These are phyloP conservation scores for Arthrobotrys sphaeroides DNA, from an alignment of 2,329 filamentous ascomycete species.

Conservation along the genomic window DNA sequence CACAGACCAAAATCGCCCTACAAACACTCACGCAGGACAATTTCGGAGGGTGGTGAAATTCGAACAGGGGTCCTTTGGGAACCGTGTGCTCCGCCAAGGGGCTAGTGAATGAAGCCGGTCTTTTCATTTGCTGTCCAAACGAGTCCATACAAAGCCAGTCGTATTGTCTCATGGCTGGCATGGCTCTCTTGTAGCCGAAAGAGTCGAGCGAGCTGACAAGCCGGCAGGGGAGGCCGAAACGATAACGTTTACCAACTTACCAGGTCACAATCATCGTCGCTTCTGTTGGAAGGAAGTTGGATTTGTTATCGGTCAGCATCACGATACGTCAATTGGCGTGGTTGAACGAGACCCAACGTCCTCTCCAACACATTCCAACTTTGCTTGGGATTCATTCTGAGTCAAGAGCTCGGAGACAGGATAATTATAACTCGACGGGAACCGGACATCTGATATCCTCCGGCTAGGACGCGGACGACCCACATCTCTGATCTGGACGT, in stretches of 20 bases:
- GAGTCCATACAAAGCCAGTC: slow-evolving; percentile 29
- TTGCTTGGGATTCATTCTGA: neutral
- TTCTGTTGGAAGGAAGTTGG: neutral
- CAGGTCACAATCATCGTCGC: neutral
- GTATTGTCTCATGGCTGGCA: slow-evolving; percentile 17
- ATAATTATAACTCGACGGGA: too few species aligned
- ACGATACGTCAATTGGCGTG: neutral
- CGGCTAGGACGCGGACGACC: slow-evolving; percentile 4
- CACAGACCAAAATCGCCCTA: neutral
- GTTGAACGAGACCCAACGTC: neutral
- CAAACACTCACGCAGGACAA: neutral
- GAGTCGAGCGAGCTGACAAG: slow-evolving; percentile 24
- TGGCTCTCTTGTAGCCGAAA: slow-evolving; percentile 48
- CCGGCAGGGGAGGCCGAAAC: slow-evolving; percentile 8
- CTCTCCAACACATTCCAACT: neutral
- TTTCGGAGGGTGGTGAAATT: slow-evolving; percentile 37
- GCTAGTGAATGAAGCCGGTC: neutral
- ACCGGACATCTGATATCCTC: neutral
- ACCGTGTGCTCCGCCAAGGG: slow-evolving; percentile 15
- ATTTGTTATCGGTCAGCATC: neutral
- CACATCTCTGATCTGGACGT: neutral
- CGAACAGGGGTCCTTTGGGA: slow-evolving; percentile 23
- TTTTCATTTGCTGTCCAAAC: slow-evolving; percentile 39
- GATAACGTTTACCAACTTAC: neutral
- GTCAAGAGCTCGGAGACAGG: too few species aligned